A percentile compares a stretch with the other conserved stretches of the same genome.
Evolutionary conservation across 371 early-diverging fungal genomes (phyloP).

Genomic region (Blakeslea trispora): DNA sequence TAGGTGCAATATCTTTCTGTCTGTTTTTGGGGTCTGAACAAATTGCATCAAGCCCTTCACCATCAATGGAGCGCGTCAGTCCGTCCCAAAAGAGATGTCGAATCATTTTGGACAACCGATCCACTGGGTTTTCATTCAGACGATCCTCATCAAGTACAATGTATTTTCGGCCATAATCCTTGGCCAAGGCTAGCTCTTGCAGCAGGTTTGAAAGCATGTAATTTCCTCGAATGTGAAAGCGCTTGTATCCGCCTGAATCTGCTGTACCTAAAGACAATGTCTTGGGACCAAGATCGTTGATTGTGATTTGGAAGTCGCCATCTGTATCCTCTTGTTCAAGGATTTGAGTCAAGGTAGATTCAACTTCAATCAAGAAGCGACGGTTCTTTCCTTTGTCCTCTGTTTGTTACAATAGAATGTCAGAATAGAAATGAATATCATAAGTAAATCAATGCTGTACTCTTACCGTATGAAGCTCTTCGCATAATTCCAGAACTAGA

Average conservation of each 20-base stretch:
- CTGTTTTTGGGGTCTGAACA: conserved; percentile 89
- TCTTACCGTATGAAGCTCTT: conserved; percentile 52
- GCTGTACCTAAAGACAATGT: conserved; percentile 82
- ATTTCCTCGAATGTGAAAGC: conserved; percentile 85
- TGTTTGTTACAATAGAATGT: conserved; percentile 6
- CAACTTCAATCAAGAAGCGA: conserved; percentile 80
- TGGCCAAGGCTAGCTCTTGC: conserved; percentile 92
- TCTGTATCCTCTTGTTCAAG: conserved; percentile 92
- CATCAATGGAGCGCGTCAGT: conserved; percentile 88
- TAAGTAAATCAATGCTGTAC: too few relatives aligned
- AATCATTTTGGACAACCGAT: conserved; percentile 84
- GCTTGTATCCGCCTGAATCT: conserved; percentile 77
- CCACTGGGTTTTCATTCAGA: conserved; percentile 89
- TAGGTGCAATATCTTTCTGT: conserved; percentile 61
- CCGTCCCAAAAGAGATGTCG: conserved; percentile 90
- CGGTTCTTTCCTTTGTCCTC: conserved; percentile 73
- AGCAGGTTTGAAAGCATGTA: conserved; percentile 90
- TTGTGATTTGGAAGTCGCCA: conserved; percentile 89
- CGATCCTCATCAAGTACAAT: conserved; percentile 82
- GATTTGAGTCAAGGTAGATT: conserved; percentile 68
- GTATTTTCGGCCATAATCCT: conserved; percentile 77
- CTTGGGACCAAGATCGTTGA: conserved; percentile 90
- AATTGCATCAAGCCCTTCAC: conserved; percentile 81
- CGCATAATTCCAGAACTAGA: conserved; percentile 21
- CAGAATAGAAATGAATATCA: not conserved